These are phyloP conservation scores for Ormosia semicastrata DNA, from an alignment of 306 rosid genomes.

Conservation along the genomic window DNA sequence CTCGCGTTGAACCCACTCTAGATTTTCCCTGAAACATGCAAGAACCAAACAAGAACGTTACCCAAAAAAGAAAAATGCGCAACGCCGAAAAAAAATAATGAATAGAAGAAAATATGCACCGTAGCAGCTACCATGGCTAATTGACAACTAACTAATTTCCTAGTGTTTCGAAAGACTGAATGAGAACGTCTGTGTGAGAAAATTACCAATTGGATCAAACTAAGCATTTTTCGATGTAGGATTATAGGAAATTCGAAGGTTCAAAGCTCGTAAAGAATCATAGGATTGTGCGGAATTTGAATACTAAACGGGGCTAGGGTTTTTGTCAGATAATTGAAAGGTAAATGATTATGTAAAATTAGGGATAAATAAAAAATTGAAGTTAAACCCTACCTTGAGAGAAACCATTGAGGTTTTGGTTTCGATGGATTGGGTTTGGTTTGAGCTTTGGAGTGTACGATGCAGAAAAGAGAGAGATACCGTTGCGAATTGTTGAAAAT, in stretches of 20 bases:
- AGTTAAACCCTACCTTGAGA: neutral
- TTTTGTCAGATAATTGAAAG: neutral
- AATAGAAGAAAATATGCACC: slow-evolving; percentile 8
- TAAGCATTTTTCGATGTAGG: neutral
- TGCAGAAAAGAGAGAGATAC: neutral
- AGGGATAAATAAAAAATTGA: neutral
- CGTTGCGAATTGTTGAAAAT: neutral
- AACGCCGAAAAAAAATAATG: neutral
- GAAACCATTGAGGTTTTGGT: slow-evolving; percentile 31
- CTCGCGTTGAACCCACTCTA: slow-evolving; percentile 31
- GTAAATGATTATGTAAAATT: neutral
- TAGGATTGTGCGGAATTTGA: neutral
- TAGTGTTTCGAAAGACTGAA: neutral
- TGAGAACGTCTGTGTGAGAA: neutral
- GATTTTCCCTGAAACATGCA: slow-evolving; percentile 44
- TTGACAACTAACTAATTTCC: neutral
- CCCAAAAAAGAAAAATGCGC: neutral
- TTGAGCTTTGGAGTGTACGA: neutral
- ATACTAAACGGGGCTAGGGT: neutral
- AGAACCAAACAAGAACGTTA: slow-evolving; percentile 5
- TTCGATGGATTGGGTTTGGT: slow-evolving; percentile 14
- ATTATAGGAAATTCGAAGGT: neutral
- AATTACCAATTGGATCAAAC: neutral
- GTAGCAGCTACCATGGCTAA: slow-evolving; percentile 31
- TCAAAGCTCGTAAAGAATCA: neutral